Evolutionary conservation across 179 eudicot genomes (phyloP), one percentile per base, ranked within the genome.

Genomic region (Silene coronaria): DNA sequence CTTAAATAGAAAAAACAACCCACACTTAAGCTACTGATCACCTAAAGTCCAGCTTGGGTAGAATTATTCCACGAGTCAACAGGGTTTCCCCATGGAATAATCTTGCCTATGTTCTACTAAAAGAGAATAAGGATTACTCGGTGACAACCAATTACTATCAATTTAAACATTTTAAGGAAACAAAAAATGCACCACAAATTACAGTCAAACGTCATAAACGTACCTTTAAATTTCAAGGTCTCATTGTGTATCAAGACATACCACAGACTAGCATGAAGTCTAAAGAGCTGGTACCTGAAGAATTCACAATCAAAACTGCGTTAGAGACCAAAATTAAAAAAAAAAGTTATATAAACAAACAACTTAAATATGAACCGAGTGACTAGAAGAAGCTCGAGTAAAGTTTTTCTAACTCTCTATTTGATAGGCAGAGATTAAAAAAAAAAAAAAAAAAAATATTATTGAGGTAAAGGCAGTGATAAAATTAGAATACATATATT

Each of bases 201-300:
- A n/a, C n/a, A n/a, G 27, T 22, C 34, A 46, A 70, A 70, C 10
- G 2, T 70, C 61, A 70, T 48, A 26, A 28, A 46, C 60, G 13
- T 48, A 70, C 73, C 61, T 48, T 14, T 24, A 16, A 26, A 70
- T 48, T 34, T 16, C 6, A 69, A 69, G 26, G 34, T 36, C 53
- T n/a, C 14, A 67, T 12, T 14, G 71, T 36, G 53, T 38, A 38
- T 61, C 19, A 17, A 19, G 23, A 12, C 45, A n/a, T 66, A 11
- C 22, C 59, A 16, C 12, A 48, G 59, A 17, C 60, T 14, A 26
- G 13, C 61, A 70, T 51, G n/a, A 70, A 27, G 26, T 23, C 13
- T 46, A 16, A 48, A 11, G 57, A 69, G 58, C 58, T 22, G 57
- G 57, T 61, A 8, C 73, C 73, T 26, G 71, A 70, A 70, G 42